Conservation (phyloP, 129 eudicot species). For the Centaurea solstitialis region DNA sequence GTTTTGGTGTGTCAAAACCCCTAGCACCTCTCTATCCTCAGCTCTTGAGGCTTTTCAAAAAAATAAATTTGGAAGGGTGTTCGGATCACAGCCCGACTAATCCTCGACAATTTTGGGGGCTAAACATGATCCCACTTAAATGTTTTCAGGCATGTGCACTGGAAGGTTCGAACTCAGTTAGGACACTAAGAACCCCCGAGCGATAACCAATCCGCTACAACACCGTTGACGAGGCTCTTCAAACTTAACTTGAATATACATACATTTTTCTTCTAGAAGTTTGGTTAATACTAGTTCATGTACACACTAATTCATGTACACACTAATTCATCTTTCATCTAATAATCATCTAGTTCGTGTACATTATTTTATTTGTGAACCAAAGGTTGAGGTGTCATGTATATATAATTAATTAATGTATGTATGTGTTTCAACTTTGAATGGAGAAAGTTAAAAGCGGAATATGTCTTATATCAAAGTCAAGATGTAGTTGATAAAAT, state of each 20-base stretch:
- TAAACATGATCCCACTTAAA: no score
- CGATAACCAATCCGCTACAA: no score
- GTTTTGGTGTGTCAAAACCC: neutral
- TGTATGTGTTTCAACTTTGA: neutral
- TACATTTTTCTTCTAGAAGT: neutral
- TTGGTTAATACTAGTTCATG: neutral
- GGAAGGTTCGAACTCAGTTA: no score
- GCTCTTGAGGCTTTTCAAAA: no score
- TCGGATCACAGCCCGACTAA: no score
- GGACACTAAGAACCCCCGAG: no score
- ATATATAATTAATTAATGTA: neutral
- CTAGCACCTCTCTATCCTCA: neutral
- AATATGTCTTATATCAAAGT: slow-evolving; percentile 12
- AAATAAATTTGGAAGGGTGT: no score
- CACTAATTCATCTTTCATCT: neutral
- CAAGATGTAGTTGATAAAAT: slow-evolving; percentile 30
- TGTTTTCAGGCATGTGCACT: no score
- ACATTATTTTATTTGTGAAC: neutral
- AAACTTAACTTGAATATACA: neutral
- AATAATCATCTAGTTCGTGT: neutral
- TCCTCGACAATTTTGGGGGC: no score
- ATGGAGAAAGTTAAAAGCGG: slow-evolving; percentile 15
- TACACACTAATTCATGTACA: neutral
- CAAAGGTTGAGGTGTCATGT: neutral
- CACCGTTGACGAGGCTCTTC: neutral